Evolutionary conservation across 805 yeast genomes (phyloP).

Genomic region (Candida berthetii): DNA sequence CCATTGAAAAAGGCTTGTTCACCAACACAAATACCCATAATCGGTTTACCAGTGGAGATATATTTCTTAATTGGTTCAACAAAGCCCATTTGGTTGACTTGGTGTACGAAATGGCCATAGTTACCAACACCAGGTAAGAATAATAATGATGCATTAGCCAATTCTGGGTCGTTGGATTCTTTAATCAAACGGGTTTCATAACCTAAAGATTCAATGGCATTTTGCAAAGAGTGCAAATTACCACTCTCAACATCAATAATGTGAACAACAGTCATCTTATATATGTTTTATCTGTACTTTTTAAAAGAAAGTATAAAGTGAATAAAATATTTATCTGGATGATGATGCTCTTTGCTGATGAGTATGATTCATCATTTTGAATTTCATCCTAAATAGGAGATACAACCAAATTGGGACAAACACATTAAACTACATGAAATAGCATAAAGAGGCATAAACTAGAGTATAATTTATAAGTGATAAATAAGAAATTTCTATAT

Average conservation of each 20-base stretch:
- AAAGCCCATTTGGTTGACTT: conserved; percentile 55
- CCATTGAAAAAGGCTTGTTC: conserved; percentile 75
- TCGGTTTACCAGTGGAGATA: conserved; percentile 69
- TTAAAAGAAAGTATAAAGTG: too few species aligned
- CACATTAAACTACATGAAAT: too few species aligned
- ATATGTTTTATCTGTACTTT: neutral
- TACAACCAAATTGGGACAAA: too few species aligned
- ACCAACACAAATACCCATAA: conserved; percentile 98
- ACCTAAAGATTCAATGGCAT: conserved; percentile 80
- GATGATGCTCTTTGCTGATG: too few species aligned
- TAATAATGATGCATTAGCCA: conserved; percentile 44
- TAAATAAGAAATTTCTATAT: too few species aligned
- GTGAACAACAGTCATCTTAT: conserved; percentile 27
- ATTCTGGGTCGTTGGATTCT: conserved; percentile 47
- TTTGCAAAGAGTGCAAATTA: conserved; percentile 79
- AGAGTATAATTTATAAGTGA: too few species aligned
- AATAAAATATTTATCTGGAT: too few species aligned
- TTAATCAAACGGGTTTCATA: conserved; percentile 58
- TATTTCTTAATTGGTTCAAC: conserved; percentile 60
- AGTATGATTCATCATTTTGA: too few species aligned
- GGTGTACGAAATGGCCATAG: conserved; percentile 86
- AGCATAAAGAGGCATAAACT: too few species aligned
- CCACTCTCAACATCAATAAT: conserved; percentile 94
- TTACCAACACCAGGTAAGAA: conserved; percentile 97
- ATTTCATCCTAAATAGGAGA: too few species aligned